Evolutionary conservation across 2,329 filamentous ascomycete species (phyloP).

Genomic region (Diplodia scrobiculata): DNA sequence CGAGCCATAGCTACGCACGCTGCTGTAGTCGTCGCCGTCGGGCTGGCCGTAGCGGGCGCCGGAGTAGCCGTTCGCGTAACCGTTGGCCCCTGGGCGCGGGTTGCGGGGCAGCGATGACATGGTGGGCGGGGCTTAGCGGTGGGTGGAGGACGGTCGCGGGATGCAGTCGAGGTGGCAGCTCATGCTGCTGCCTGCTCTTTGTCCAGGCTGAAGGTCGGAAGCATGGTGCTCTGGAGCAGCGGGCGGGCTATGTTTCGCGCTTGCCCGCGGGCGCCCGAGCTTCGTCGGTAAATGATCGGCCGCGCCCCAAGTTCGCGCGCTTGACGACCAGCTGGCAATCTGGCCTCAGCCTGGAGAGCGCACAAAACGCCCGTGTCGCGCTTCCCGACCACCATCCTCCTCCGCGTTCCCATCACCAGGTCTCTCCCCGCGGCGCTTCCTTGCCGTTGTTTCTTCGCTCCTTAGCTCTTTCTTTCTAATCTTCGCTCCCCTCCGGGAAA

Average conservation of each 20-base stretch:
- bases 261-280: slow-evolving; percentile 12
- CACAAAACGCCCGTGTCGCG: slow-evolving; percentile 29
- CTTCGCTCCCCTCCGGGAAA: slow-evolving; percentile 40
- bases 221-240: slow-evolving; percentile 11
- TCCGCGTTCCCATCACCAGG: slow-evolving; percentile 26
- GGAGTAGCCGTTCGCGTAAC: slow-evolving; percentile 46
- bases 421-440: slow-evolving; percentile 11
- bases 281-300: slow-evolving; percentile 26
- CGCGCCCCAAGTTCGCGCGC: slow-evolving; percentile 7
- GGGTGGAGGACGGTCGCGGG: slow-evolving; percentile 4
- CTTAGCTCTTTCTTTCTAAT: slow-evolving; percentile 22
- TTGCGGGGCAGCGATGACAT: slow-evolving; percentile 44
- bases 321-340: slow-evolving; percentile 27
- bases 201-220: not conserved
- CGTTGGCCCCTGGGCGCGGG: slow-evolving; percentile 41
- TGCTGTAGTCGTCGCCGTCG: slow-evolving; percentile 37
- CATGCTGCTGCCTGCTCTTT: slow-evolving; percentile 29
- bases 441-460: slow-evolving; percentile 18
- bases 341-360: slow-evolving; percentile 27
- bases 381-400: slow-evolving; percentile 24
- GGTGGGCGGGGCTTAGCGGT: slow-evolving; percentile 28
- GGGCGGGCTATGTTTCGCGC: slow-evolving; percentile 26
- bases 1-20: slow-evolving; percentile 31
- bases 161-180: slow-evolving; percentile 7
- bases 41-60: slow-evolving; percentile 40